phyloP scores from a whole-genome alignment of 2,329 filamentous ascomycete genomes.

The Zalaria obscura region DNA sequence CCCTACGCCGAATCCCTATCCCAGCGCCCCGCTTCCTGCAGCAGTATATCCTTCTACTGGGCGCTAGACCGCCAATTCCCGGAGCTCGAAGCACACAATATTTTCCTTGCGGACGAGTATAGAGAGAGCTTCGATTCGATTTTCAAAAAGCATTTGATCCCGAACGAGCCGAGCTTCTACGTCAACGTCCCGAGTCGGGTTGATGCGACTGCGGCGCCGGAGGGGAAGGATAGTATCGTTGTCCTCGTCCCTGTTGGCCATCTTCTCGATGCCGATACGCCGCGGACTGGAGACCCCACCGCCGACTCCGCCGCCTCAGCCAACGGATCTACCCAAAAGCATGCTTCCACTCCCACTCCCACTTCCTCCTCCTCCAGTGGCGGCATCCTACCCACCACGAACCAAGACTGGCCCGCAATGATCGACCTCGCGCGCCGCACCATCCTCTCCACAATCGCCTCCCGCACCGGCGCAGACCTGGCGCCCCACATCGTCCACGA shows the following conservation, averaged over 20 bases:
- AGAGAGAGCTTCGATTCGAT: slow-evolving; percentile 61
- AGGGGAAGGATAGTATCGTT: slow-evolving; percentile 50
- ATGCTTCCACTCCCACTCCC: slow-evolving; percentile 1
- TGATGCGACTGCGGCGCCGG: slow-evolving; percentile 52
- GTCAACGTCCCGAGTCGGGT: slow-evolving; percentile 61
- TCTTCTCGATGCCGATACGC: slow-evolving; percentile 32
- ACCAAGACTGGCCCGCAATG: slow-evolving; percentile 49
- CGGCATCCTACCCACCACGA: slow-evolving; percentile 24
- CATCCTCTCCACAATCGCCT: slow-evolving; percentile 46
- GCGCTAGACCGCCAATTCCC: slow-evolving; percentile 45
- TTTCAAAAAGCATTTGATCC: slow-evolving; percentile 55
- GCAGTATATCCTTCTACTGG: slow-evolving; percentile 68
- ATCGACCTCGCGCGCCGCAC: slow-evolving; percentile 43
- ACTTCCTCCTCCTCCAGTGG: slow-evolving; percentile 14
- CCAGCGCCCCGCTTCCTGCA: slow-evolving; percentile 48
- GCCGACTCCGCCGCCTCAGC: background rate
- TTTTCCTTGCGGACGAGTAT: slow-evolving; percentile 63
- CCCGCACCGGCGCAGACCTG: slow-evolving; percentile 43
- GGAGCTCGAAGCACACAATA: slow-evolving; percentile 57
- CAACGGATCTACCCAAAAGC: slow-evolving; percentile 9
- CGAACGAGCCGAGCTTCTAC: slow-evolving; percentile 58
- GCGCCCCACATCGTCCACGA: slow-evolving; percentile 43
- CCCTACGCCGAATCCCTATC: slow-evolving; percentile 30
- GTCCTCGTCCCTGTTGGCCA: slow-evolving; percentile 62
- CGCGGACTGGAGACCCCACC: slow-evolving; percentile 20